Evolutionary conservation across 208 protist species (phyloP), one percentile per base, ranked within the genome.

Genomic region (Leishmania lainsoni): DNA sequence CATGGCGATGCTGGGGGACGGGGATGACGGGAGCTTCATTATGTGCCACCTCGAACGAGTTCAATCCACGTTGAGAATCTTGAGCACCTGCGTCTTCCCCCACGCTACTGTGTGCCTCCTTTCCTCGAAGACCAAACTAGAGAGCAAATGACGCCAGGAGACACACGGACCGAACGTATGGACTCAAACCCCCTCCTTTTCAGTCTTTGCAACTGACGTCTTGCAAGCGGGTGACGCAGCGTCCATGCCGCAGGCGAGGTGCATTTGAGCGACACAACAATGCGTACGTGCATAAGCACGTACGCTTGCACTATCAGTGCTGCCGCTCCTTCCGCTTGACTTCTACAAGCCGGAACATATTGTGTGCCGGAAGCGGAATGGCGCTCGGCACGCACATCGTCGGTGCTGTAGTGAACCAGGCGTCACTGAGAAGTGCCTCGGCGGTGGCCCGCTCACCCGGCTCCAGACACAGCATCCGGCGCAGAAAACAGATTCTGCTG

Each of bases 391-490:
- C 69, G 78, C 91, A 97, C 72, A 89, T 83, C 22, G 84, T 79
- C 0, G 94, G 94, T 14, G 87, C 81, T 12, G 78, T 84, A 22
- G 72, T 84, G 72, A 98, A 98, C 90, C 93, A 98, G 22, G 39
- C 35, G 83, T 98, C 87, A 14, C 81, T 70, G 63, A 97, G 71
- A 12, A 97, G 87, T 8, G 85, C 78, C 39, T 81, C 83, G 8
- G 93, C 92, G 5, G 83, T 83, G 22, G 84, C 78, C 32, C 97
- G 89, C 59, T 93, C 70, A 0, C 69, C 63, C 12, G 97, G 97
- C 73, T 98, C 89, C 75, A 91, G 86, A 72, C 87, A 86, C 20
- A 98, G 86, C 87, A 98, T 91, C n/a, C 87, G 75, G n/a, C 74
- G 75, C 77, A 98, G 73, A 79, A 98, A 6, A 22, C 45, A 0